Evolutionary conservation across 805 yeast species (phyloP).

Genomic region (Kazachstania psychrophila): DNA sequence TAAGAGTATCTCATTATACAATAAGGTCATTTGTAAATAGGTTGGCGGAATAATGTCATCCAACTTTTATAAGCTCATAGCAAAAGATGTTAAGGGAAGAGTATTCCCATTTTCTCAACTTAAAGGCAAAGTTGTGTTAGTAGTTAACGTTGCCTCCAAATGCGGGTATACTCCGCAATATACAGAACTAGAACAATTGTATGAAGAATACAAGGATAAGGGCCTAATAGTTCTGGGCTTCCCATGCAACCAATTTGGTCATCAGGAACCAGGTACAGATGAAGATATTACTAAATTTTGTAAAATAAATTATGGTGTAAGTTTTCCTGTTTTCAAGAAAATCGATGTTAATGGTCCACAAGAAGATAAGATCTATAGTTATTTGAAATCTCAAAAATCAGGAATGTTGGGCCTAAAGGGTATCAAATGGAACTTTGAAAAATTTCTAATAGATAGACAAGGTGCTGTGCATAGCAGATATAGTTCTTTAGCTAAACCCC

Average conservation of each 20-base stretch:
- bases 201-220: conserved; percentile 50
- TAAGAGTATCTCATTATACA: background rate
- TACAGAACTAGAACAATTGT: conserved; percentile 56
- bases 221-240: conserved; percentile 70
- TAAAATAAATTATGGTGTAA: conserved; percentile 72
- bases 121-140: conserved; percentile 70
- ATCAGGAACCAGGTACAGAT: conserved; percentile 65
- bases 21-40: too few species aligned
- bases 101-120: conserved; percentile 51
- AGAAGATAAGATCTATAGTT: conserved; percentile 72
- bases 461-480: conserved; percentile 53
- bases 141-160: conserved; percentile 85
- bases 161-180: conserved; percentile 78
- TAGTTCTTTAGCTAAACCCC: conserved; percentile 65
- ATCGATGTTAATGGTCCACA: conserved; percentile 79
- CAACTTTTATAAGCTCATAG: conserved; percentile 1
- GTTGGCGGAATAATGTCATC: too few species aligned
- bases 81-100: conserved; percentile 32
- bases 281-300: conserved; percentile 70
- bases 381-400: conserved; percentile 55
- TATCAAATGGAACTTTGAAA: conserved; percentile 75
- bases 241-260: conserved; percentile 87
- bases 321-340: conserved; percentile 82
- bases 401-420: conserved; percentile 60
- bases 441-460: conserved; percentile 46